Conservation (phyloP, 441 rosid genomes). For the Mallotus repandus region DNA sequence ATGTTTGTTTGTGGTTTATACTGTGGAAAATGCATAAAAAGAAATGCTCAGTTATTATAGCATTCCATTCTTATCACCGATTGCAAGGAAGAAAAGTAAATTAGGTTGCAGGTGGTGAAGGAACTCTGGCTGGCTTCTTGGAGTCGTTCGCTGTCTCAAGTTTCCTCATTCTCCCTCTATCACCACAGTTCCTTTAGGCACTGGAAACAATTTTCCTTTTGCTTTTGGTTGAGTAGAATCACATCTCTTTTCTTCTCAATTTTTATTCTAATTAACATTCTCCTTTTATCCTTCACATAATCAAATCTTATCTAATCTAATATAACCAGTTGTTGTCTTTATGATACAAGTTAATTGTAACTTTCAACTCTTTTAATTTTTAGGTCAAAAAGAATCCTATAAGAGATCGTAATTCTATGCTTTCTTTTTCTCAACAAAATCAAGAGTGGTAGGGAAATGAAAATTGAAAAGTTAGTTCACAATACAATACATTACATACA, state of each 20-base stretch:
- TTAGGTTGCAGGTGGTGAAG: constrained; percentile 96
- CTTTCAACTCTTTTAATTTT: constrained; percentile 17
- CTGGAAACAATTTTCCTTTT: constrained; percentile 91
- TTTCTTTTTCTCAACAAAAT: constrained; percentile 61
- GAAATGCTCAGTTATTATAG: too few relatives aligned
- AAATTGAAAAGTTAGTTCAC: constrained; percentile 66
- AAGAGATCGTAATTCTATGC: constrained; percentile 61
- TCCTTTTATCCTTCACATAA: too few relatives aligned
- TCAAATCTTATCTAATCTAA: too few relatives aligned
- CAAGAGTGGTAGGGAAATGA: constrained; percentile 74
- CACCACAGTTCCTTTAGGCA: constrained; percentile 85
- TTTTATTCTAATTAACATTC: neutral
- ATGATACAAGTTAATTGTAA: neutral
- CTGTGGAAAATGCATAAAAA: too few relatives aligned
- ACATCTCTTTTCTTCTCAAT: too few relatives aligned
- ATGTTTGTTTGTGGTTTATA: too few relatives aligned
- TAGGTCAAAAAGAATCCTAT: constrained; percentile 95
- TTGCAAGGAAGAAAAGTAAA: too few relatives aligned
- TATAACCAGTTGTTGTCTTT: too few relatives aligned
- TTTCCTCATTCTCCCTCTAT: constrained; percentile 80
- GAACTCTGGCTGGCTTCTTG: constrained; percentile 95
- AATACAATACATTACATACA: too few relatives aligned
- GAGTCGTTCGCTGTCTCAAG: constrained; percentile 82
- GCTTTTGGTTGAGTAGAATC: constrained; percentile 82
- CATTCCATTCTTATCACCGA: too few relatives aligned